Conservation (phyloP, 2,329 filamentous ascomycete species). For the Penicillium verrucosum region DNA sequence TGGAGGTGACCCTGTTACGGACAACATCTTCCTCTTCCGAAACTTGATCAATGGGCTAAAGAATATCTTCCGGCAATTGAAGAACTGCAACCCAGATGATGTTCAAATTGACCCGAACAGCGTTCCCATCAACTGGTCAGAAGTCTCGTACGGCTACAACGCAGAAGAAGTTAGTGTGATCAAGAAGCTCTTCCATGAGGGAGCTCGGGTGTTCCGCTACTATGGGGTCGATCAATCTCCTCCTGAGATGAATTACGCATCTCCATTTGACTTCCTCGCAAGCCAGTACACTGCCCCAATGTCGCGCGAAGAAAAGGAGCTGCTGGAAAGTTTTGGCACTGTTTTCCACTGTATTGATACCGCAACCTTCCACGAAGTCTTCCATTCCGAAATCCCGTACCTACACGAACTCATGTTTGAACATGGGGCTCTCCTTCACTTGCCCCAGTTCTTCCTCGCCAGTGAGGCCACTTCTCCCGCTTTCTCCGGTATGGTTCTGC, state of each 20-base stretch:
- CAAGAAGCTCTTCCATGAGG: constrained; percentile 95
- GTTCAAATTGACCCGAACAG: constrained; percentile 70
- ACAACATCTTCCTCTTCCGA: constrained; percentile 98
- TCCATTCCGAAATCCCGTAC: constrained; percentile 93
- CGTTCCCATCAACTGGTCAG: constrained; percentile 85
- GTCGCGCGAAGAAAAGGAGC: constrained; percentile 92
- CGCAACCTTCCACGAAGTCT: constrained; percentile 97
- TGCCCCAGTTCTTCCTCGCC: constrained; percentile 97
- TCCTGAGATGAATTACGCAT: constrained; percentile 69
- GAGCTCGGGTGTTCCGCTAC: constrained; percentile 93
- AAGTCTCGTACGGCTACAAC: constrained; percentile 93
- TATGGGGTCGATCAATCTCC: constrained; percentile 83
- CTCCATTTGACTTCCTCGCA: constrained; percentile 85
- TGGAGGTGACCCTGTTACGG: constrained; percentile 82
- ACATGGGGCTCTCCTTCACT: constrained; percentile 87
- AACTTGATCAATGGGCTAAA: constrained; percentile 94
- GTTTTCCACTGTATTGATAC: constrained; percentile 98
- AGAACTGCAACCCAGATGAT: constrained; percentile 74
- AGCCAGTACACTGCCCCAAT: constrained; percentile 94
- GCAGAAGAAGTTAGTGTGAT: constrained; percentile 96
- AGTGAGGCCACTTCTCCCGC: constrained; percentile 96
- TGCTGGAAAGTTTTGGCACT: constrained; percentile 95
- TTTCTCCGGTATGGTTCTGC: constrained; percentile 96
- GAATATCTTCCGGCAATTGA: constrained; percentile 92
- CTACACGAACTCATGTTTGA: constrained; percentile 98